Evolutionary conservation across 768 basidiomycete genomes (phyloP), one percentile per base, ranked within the genome.

Genomic region (Calocybe gangraenosa): DNA sequence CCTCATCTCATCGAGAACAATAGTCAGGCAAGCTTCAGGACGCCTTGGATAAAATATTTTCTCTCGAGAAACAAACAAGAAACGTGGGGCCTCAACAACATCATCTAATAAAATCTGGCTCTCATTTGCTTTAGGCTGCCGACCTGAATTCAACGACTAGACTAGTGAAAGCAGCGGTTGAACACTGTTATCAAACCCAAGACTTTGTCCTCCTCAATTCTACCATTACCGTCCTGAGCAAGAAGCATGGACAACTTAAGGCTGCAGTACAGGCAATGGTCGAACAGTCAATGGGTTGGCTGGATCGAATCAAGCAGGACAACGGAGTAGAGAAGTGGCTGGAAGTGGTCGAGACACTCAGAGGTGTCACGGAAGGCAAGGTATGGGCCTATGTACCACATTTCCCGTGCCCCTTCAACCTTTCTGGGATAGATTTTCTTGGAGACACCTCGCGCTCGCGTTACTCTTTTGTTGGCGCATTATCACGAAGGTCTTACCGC

Each of bases 231-330:
- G 38, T 79, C 14, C 67, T 96, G 54, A 86, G 85, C 66, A 97
- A 96, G 76, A 98, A 97, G 59, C 96, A 98, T 64, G 95, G 96
- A 0, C 96, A 99, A 60, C 73, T 98, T 52, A 94, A 97, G 62
- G 87, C 77, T 40, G 87, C 83, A 1, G 81, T 94, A 10, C 89
- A 93, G 58, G 78, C 82, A n/a, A 86, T 99, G 59, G 93, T 98
- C 8, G 94, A 98, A 58, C 79, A 80, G 49, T 76, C 80, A 2
- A 87, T 94, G 69, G 69, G 67, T 3, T 97, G 89, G 84, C 66
- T 97, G 37, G 81, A 85, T 10, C 82, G 84, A 40, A 75, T 94
- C 46, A 83, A 82, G 56, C 63, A 77, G 57, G 66, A 71, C 34
- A 76, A 83, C 52, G 88, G 89, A 33, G 68, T 73, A 18, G 81